Conservation (phyloP, 2,329 filamentous ascomycete species). For the Ascochyta clinopodiicola region DNA sequence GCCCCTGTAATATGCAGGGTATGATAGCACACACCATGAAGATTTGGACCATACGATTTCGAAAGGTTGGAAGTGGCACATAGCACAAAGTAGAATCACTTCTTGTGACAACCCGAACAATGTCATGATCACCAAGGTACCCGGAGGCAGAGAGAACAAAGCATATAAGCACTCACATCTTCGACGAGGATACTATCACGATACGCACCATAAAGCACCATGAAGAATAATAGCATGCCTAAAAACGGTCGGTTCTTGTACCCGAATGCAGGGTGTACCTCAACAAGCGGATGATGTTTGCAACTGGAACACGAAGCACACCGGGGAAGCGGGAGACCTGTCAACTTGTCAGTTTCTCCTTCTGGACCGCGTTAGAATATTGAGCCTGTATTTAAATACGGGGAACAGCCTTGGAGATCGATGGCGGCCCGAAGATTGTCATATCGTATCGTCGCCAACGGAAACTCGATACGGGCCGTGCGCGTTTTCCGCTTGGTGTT, state of each 20-base stretch:
- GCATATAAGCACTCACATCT: not conserved
- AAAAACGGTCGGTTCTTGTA: not conserved
- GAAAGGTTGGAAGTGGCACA: constrained; percentile 1
- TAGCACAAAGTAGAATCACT: not conserved
- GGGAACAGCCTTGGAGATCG: not conserved
- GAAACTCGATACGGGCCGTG: not conserved
- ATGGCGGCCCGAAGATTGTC: not conserved
- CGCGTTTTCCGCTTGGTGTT: not conserved
- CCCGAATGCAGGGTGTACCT: not conserved
- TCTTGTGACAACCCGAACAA: not conserved
- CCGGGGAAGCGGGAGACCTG: constrained; percentile 9
- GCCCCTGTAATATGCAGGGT: not conserved
- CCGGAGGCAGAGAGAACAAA: not conserved
- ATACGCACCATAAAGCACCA: not conserved
- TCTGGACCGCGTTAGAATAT: not conserved
- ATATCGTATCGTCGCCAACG: not conserved
- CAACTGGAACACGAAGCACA: not conserved
- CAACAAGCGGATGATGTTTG: not conserved
- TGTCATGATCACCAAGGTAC: not conserved
- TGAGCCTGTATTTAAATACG: not conserved
- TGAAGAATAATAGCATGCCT: not conserved
- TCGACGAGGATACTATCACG: not conserved
- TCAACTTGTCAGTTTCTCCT: constrained; percentile 2
- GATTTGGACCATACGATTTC: not conserved
- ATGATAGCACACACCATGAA: not conserved